A percentile compares a stretch with the other conserved stretches of the same genome.
phyloP scores from a whole-genome alignment of 352 stramenopile genomes.

The Elongisporangium anandrum region DNA sequence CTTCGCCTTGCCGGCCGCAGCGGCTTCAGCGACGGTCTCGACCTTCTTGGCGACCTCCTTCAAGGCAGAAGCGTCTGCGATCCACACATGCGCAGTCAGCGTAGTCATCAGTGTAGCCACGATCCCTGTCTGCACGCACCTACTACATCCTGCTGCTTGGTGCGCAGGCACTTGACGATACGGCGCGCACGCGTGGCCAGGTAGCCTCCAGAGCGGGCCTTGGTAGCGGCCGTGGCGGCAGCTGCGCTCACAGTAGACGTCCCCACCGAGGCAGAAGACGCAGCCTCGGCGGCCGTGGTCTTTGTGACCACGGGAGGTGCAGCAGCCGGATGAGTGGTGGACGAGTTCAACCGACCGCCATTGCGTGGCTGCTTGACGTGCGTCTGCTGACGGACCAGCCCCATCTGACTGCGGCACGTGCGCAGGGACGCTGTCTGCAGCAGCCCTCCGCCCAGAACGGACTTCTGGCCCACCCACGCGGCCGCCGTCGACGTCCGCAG shows the following conservation, averaged over 20 bases:
- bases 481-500: neutral
- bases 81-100: slow-evolving; percentile 1
- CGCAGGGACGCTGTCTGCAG: neutral
- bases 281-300: slow-evolving; percentile 3
- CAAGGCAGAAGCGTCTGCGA: slow-evolving; percentile 5
- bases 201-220: slow-evolving; percentile 11
- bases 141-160: slow-evolving; percentile 22
- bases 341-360: neutral
- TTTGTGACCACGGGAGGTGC: slow-evolving; percentile 7
- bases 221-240: slow-evolving; percentile 13
- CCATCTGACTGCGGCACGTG: neutral
- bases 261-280: neutral
- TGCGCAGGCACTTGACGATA: slow-evolving; percentile 18
- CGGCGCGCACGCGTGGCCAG: slow-evolving; percentile 21
- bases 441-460: neutral
- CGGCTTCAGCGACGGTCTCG: slow-evolving; percentile 20
- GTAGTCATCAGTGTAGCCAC: neutral
- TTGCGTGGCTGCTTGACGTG: neutral
- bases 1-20: slow-evolving; percentile 16
- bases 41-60: slow-evolving; percentile 21
- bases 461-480: neutral
- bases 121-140: neutral
- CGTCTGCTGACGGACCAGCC: neutral
- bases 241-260: neutral
- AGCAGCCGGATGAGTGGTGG: neutral